Evolutionary conservation across 2,329 filamentous ascomycete species (phyloP).

Genomic region (Beauveria sp.): DNA sequence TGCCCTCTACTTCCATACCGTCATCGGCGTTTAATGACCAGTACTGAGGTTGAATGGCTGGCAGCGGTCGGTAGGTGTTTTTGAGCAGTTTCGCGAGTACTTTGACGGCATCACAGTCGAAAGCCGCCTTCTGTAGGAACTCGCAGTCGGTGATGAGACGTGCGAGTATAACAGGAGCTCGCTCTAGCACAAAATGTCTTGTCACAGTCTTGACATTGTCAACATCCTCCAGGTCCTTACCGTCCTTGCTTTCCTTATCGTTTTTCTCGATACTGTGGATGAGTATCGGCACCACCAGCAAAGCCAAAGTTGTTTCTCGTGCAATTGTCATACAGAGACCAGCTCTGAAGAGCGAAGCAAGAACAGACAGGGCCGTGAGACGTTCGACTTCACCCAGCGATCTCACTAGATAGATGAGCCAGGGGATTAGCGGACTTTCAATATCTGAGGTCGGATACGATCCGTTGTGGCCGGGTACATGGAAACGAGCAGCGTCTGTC

Average conservation of each 20-base stretch:
- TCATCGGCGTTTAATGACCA: constrained; percentile 33
- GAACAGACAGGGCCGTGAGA: constrained; percentile 60
- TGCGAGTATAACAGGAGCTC: constrained; percentile 68
- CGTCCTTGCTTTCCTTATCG: constrained; percentile 38
- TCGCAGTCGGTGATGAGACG: constrained; percentile 72
- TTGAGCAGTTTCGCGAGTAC: constrained; percentile 41
- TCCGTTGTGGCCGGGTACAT: constrained; percentile 18
- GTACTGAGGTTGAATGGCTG: constrained; percentile 24
- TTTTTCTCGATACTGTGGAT: constrained; percentile 49
- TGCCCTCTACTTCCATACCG: constrained; percentile 25
- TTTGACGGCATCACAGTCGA: constrained; percentile 51
- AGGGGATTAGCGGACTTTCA: constrained; percentile 65
- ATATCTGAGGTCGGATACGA: constrained; percentile 45
- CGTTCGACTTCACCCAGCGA: constrained; percentile 50
- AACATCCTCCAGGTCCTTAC: constrained; percentile 37
- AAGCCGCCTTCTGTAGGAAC: constrained; percentile 72
- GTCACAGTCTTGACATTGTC: constrained; percentile 29
- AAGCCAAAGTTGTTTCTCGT: constrained; percentile 56
- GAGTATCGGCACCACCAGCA: constrained; percentile 63
- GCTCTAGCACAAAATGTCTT: constrained; percentile 49
- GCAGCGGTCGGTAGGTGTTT: constrained; percentile 41
- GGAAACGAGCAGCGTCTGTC: constrained; percentile 24
- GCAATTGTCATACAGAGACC: constrained; percentile 53
- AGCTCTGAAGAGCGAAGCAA: constrained; percentile 62
- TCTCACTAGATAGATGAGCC: constrained; percentile 60